Evolutionary conservation across 805 yeast genomes (phyloP).

Genomic region (Helenozyma rhizophorensis): DNA sequence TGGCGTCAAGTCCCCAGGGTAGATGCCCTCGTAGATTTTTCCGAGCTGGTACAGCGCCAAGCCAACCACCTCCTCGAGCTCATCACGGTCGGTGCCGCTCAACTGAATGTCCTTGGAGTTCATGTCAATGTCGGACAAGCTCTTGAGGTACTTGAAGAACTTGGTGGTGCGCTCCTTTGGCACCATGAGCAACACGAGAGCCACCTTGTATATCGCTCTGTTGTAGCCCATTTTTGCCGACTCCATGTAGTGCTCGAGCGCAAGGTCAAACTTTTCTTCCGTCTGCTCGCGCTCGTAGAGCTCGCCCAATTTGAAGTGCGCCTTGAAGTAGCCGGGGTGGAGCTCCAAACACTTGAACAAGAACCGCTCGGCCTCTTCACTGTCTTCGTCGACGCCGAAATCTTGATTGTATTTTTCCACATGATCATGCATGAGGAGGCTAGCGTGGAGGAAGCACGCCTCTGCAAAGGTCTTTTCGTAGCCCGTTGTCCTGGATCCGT

Average conservation of each 20-base stretch:
- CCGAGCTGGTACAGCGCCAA: conserved; percentile 40
- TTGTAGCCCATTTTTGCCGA: conserved; percentile 42
- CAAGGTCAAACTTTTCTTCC: conserved; percentile 26
- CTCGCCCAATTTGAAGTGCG: conserved; percentile 37
- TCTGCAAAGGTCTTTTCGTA: conserved; percentile 21
- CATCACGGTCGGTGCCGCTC: conserved; percentile 36
- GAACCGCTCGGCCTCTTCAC: conserved; percentile 25
- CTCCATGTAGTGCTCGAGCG: conserved; percentile 30
- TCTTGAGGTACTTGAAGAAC: conserved; percentile 31
- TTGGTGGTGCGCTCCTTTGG: conserved; percentile 31
- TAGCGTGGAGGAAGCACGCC: conserved; percentile 34
- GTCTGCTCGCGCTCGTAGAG: conserved; percentile 31
- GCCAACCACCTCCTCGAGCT: conserved; percentile 38
- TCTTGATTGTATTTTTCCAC: conserved; percentile 28
- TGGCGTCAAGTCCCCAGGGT: conserved; percentile 37
- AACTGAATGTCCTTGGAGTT: conserved; percentile 28
- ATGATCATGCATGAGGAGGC: conserved; percentile 35
- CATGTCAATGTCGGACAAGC: conserved; percentile 35
- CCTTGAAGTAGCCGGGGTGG: conserved; percentile 28
- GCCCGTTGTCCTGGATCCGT: conserved; percentile 12
- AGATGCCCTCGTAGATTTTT: conserved; percentile 40
- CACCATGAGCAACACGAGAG: conserved; percentile 32
- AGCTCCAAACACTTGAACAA: conserved; percentile 29
- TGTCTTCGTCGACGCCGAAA: conserved; percentile 29
- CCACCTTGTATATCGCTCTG: conserved; percentile 39